These are phyloP conservation scores for Aspergillus amoenus DNA, from an alignment of 2,329 filamentous ascomycete species.

Conservation along the genomic window DNA sequence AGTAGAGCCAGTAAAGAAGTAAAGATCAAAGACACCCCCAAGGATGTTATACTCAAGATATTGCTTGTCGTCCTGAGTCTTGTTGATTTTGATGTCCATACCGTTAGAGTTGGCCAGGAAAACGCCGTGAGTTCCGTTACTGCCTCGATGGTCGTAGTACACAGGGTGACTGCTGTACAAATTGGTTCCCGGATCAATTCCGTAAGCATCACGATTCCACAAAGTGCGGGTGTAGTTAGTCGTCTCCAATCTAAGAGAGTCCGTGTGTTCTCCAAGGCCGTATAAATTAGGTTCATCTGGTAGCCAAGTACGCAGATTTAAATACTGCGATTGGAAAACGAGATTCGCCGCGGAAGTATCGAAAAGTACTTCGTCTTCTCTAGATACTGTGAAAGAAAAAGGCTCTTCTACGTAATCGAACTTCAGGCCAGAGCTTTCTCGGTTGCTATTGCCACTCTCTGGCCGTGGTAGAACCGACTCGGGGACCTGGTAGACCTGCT, in stretches of 20 bases:
- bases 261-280: conserved; percentile 75
- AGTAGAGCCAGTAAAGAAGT: conserved; percentile 61
- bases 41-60: conserved; percentile 78
- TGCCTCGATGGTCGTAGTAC: conserved; percentile 69
- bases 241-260: conserved; percentile 67
- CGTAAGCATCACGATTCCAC: conserved; percentile 68
- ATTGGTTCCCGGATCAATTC: conserved; percentile 61
- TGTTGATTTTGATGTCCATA: conserved; percentile 75
- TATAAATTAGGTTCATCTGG: conserved; percentile 71
- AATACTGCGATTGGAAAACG: conserved; percentile 76
- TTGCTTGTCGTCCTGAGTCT: conserved; percentile 58
- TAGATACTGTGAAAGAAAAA: conserved; percentile 65
- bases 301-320: conserved; percentile 69
- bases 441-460: conserved; percentile 40
- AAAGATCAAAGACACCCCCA: conserved; percentile 73
- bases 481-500: conserved; percentile 73
- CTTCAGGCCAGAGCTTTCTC: conserved; percentile 42
- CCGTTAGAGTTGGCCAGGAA: conserved; percentile 72
- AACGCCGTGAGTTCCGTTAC: conserved; percentile 60
- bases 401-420: conserved; percentile 58
- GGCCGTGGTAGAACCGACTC: conserved; percentile 67
- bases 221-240: conserved; percentile 69
- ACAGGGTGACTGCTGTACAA: conserved; percentile 72
- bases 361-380: conserved; percentile 53
- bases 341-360: conserved; percentile 67